Evolutionary conservation across 495 filamentous ascomycete species (phyloP).

Genomic region (Podospora comata): DNA sequence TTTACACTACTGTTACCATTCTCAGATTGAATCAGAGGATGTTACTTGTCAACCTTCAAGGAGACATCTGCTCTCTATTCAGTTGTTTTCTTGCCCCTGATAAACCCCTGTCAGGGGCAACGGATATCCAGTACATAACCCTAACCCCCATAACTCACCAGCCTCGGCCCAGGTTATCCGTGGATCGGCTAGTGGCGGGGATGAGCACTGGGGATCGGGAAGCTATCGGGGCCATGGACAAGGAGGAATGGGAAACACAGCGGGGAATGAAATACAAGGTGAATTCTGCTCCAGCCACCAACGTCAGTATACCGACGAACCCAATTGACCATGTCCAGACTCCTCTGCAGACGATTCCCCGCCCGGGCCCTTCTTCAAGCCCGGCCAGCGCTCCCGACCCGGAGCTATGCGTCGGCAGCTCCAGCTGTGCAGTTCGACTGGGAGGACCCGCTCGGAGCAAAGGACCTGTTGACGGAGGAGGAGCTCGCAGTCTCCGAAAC

Average conservation of each 20-base stretch:
- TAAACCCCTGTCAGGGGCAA: neutral
- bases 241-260: neutral
- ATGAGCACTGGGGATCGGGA: conserved; percentile 2
- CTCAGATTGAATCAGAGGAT: neutral
- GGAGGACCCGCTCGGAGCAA: conserved; percentile 80
- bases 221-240: conserved; percentile 6
- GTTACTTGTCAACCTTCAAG: too few species aligned
- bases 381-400: conserved; percentile 4
- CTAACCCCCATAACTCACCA: neutral
- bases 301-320: neutral
- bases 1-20: too few species aligned
- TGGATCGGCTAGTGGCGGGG: conserved; percentile 5
- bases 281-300: neutral
- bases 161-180: conserved; percentile 1
- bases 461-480: conserved; percentile 77
- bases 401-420: conserved; percentile 28
- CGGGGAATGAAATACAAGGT: neutral
- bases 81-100: neutral
- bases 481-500: conserved; percentile 87
- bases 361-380: conserved; percentile 12
- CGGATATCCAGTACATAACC: neutral
- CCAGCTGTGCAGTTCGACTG: conserved; percentile 65
- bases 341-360: conserved; percentile 23
- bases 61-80: neutral
- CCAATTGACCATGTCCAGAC: conserved; percentile 26